Base-by-base conservation (phyloP, 2,329 filamentous ascomycete species). In the Fusarium sp. region DNA sequence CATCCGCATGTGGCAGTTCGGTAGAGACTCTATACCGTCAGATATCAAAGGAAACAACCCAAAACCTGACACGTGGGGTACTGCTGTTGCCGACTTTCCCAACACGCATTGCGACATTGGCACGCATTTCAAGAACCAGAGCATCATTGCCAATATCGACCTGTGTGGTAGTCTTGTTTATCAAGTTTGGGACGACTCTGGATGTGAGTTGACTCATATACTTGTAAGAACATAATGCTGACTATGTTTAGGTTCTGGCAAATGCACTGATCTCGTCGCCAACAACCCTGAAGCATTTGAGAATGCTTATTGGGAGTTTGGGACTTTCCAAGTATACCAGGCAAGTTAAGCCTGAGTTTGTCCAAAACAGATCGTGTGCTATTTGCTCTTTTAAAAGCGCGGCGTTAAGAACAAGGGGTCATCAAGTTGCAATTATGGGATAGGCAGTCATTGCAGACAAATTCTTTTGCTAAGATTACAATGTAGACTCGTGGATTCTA, bases 251-350 rank as follows among this genome's bases (percentile, higher is more conserved):
- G 85, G 88, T 73, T 85, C 88, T 0, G 84, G 83, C 27, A 89
- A 84, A 61, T 92, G 90, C 76, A 82, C 82, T 7, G 84, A 88
- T 55, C 88, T 84, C 69, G 89, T 91, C 12, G 86, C 89, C 10
- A 87, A 86, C 60, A 86, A 89, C 72, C 89, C 86, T 25, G 80
- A 77, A 25, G 86, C 81, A 4, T 92, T 89, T 78, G 83, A 80
- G 46, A 85, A 88, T 76, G 91, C 88, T 3, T 93, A 85, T 77
- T 93, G 88, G 91, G 89, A 89, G 80, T 91, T 92, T 81, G 87
- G 86, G 5, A 79, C 82, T 15, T 91, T 92, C 70, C 82, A 87
- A 69, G 85, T 92, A 5, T 92, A 90, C 76, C 79, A 83, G 55
- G 48, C 79, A 14, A 69, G 76, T 7, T 80, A 66, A 63, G 25